phyloP scores from a whole-genome alignment of 1,284 basidiomycete genomes.

The Microbotryum saponariae region DNA sequence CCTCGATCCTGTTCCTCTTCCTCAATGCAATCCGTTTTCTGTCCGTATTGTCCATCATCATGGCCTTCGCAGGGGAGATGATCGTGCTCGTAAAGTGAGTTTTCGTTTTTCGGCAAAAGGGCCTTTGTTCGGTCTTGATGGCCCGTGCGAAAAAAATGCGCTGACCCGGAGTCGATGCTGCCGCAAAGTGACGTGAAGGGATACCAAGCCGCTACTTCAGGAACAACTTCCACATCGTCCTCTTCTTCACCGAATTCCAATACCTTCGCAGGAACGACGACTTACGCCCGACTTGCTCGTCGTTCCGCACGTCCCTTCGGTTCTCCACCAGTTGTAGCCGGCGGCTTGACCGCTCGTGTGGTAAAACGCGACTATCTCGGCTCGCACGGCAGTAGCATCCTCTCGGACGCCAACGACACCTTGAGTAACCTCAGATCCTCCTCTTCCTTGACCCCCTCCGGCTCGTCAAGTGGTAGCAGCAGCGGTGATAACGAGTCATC shows the following conservation, averaged over 20 bases:
- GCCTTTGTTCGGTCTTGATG: too few relatives aligned
- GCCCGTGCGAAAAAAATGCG: not conserved
- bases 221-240: not conserved
- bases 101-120: not conserved
- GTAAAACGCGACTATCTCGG: not conserved
- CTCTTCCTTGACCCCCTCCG: not conserved
- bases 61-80: conserved; percentile 66
- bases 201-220: conserved; percentile 2
- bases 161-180: not conserved
- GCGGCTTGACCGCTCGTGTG: not conserved
- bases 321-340: not conserved
- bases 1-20: conserved; percentile 53
- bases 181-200: conserved; percentile 10
- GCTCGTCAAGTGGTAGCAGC: too few relatives aligned
- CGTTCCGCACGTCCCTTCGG: not conserved
- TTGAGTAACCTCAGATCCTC: not conserved
- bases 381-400: not conserved
- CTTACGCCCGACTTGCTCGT: conserved; percentile 1
- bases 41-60: conserved; percentile 64
- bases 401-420: conserved; percentile 6
- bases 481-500: too few relatives aligned
- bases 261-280: not conserved
- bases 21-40: conserved; percentile 68
- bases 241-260: not conserved
- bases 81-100: conserved; percentile 60